Percentiles rank a stretch among this genome's conserved stretches.
Conservation (phyloP, 2,329 filamentous ascomycete genomes). For the Diaporthe eres region DNA sequence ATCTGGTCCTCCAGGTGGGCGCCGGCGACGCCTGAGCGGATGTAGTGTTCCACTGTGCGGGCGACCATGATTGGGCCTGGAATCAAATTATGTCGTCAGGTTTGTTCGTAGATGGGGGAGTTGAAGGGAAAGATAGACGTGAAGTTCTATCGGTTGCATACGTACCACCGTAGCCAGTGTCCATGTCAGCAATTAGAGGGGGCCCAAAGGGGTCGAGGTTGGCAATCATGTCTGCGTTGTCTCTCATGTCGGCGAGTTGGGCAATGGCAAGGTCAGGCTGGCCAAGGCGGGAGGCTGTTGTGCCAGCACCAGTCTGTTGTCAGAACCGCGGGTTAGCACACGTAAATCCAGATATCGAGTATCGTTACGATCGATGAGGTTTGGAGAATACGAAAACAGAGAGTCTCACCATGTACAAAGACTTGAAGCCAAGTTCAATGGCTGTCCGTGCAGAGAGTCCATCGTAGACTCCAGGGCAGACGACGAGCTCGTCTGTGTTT, state of each 20-base stretch:
- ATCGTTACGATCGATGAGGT: rapidly evolving
- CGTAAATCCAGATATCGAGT: not conserved
- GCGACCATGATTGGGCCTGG: slow-evolving; percentile 55
- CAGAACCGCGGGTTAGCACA: not conserved
- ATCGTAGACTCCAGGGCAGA: slow-evolving; percentile 75
- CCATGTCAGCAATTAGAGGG: slow-evolving; percentile 67
- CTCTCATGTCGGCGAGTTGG: slow-evolving; percentile 65
- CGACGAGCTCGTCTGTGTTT: slow-evolving; percentile 57
- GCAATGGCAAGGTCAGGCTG: slow-evolving; percentile 73
- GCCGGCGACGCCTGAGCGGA: slow-evolving; percentile 64
- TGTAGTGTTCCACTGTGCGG: slow-evolving; percentile 63
- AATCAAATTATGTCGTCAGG: not conserved
- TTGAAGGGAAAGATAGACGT: not conserved
- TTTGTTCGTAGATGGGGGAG: not conserved
- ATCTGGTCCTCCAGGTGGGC: slow-evolving; percentile 55
- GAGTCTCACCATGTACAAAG: slow-evolving; percentile 71
- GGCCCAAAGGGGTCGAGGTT: slow-evolving; percentile 60
- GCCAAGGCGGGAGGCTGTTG: slow-evolving; percentile 71
- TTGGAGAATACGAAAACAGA: not conserved
- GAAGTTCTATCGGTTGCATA: not conserved
- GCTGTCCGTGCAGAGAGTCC: slow-evolving; percentile 73
- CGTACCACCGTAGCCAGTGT: slow-evolving; percentile 68
- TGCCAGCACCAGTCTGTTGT: slow-evolving; percentile 71
- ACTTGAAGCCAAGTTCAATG: slow-evolving; percentile 68
- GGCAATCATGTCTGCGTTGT: slow-evolving; percentile 67